A percentile compares a stretch with the other conserved stretches of the same genome.
These are phyloP conservation scores for Botryobasidium botryosum DNA, from an alignment of 768 basidiomycete species.

Conservation along the genomic window DNA sequence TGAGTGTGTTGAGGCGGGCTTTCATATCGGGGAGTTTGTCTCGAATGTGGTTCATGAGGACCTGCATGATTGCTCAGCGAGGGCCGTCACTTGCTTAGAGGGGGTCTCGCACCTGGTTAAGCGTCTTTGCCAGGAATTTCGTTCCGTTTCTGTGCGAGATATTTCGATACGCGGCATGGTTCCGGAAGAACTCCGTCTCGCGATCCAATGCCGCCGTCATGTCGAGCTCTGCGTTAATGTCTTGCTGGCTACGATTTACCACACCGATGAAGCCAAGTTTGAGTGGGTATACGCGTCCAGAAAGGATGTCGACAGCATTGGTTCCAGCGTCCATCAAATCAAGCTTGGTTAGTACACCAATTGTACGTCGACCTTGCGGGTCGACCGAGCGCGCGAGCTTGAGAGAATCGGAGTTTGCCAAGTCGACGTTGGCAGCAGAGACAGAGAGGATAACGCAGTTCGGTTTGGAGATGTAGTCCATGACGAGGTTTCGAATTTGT, in stretches of 20 bases:
- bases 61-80: conserved; percentile 23
- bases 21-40: conserved; percentile 99
- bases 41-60: conserved; percentile 91
- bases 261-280: conserved; percentile 98
- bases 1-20: conserved; percentile 87
- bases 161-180: conserved; percentile 82
- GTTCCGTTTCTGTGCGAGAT: conserved; percentile 98
- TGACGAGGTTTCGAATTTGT: conserved; percentile 86
- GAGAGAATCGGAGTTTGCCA: conserved; percentile 95
- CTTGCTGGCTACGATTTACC: conserved; percentile 94
- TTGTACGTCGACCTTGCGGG: conserved; percentile 88
- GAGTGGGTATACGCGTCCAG: conserved; percentile 91
- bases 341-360: conserved; percentile 91
- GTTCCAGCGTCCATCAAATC: conserved; percentile 99
- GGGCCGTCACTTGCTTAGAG: background rate
- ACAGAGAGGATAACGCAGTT: conserved; percentile 96
- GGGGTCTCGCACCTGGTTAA: conserved; percentile 59
- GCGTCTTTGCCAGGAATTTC: conserved; percentile 76
- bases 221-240: conserved; percentile 76
- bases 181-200: conserved; percentile 83
- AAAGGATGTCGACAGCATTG: conserved; percentile 89
- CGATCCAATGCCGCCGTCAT: conserved; percentile 71
- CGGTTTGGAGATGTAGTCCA: conserved; percentile 91
- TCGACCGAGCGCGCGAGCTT: conserved; percentile 94
- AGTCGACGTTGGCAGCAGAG: conserved; percentile 93